Percentiles rank a stretch among this genome's conserved stretches.
phyloP scores from a whole-genome alignment of 83 land plant genomes.

The Larix sibirica region DNA sequence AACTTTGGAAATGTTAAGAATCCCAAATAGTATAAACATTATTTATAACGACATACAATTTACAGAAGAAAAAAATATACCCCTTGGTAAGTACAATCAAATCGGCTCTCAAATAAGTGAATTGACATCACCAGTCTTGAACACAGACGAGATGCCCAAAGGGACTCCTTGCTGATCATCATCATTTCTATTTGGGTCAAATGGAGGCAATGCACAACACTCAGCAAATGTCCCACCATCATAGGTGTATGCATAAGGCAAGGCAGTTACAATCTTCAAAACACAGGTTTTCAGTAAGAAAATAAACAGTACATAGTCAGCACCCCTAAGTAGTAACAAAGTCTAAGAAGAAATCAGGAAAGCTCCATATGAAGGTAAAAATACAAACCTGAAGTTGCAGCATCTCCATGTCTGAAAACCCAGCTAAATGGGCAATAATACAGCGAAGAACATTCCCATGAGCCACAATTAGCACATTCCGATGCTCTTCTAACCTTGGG shows the following conservation, averaged over 20 bases:
- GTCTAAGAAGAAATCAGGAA: background rate
- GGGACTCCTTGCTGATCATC: constrained; percentile 13
- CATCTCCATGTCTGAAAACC: constrained; percentile 46
- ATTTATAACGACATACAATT: too few relatives aligned
- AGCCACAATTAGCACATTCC: constrained; percentile 49
- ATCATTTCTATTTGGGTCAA: constrained; percentile 14
- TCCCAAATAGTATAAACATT: too few relatives aligned
- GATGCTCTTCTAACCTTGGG: constrained; percentile 47
- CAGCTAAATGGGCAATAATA: constrained; percentile 41
- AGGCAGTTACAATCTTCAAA: constrained; percentile 32
- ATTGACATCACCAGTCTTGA: constrained; percentile 25
- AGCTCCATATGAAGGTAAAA: background rate
- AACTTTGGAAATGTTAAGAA: too few relatives aligned
- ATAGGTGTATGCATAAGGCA: constrained; percentile 39
- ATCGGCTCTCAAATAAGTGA: constrained; percentile 23
- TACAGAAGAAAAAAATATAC: too few relatives aligned
- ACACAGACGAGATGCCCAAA: constrained; percentile 25
- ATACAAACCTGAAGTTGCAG: constrained; percentile 43
- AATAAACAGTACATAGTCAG: background rate
- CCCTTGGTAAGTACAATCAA: too few relatives aligned
- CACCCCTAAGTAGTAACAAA: background rate
- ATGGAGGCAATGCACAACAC: constrained; percentile 31
- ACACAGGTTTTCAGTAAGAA: background rate
- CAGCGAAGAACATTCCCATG: constrained; percentile 64
- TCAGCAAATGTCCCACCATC: constrained; percentile 35